These are phyloP conservation scores for Artemisia tridentata DNA, from an alignment of 129 eudicot genomes.

Conservation along the genomic window DNA sequence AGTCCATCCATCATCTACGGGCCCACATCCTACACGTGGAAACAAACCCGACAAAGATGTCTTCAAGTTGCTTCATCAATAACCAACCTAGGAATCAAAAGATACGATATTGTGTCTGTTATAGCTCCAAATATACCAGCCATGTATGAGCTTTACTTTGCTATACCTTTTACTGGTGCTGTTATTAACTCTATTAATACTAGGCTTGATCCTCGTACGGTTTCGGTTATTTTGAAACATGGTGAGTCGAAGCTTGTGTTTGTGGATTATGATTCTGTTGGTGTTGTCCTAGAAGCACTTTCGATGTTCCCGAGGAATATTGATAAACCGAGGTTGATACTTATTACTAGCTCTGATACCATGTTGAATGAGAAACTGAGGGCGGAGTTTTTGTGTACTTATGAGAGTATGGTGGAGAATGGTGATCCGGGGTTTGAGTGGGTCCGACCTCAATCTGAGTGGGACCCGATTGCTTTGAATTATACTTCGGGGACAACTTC, in stretches of 20 bases:
- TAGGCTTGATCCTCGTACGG: conserved; percentile 50
- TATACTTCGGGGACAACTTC: conserved; percentile 75
- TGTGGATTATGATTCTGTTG: conserved; percentile 28
- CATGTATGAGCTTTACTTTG: conserved; percentile 65
- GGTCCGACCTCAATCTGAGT: conserved; percentile 46
- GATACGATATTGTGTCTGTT: conserved; percentile 52
- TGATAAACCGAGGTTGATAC: conserved; percentile 30
- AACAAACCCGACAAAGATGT: conserved; percentile 43
- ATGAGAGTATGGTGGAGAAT: conserved; percentile 38
- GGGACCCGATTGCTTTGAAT: conserved; percentile 53
- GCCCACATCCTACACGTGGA: conserved; percentile 37
- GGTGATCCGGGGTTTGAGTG: conserved; percentile 52
- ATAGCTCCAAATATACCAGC: conserved; percentile 63
- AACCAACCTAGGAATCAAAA: conserved; percentile 31
- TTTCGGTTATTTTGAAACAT: conserved; percentile 45
- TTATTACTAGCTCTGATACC: conserved; percentile 11
- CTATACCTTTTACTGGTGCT: conserved; percentile 55
- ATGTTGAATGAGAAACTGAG: conserved; percentile 15
- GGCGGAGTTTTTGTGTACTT: conserved; percentile 18
- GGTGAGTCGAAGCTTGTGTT: conserved; percentile 46
- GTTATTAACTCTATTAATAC: conserved; percentile 53
- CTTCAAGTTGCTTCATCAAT: conserved; percentile 51
- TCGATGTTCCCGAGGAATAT: conserved; percentile 21
- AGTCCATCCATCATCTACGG: conserved; percentile 39
- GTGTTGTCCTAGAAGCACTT: conserved; percentile 32